Evolutionary conservation across 2,329 filamentous ascomycete genomes (phyloP).

Genomic region (Alternaria postmessia): DNA sequence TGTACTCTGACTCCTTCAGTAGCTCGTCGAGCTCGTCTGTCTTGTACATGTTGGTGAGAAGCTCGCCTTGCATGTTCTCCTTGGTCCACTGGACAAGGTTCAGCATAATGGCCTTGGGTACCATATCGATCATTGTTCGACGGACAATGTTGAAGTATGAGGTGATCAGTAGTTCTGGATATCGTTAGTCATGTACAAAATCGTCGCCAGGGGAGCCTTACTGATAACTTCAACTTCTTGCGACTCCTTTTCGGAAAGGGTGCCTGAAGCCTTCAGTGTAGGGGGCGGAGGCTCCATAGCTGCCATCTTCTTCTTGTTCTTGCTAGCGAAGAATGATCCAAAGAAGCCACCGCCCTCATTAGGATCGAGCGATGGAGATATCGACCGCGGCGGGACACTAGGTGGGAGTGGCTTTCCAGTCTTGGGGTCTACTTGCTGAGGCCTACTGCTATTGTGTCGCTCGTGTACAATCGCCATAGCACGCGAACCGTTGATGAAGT

Average conservation of each 20-base stretch:
- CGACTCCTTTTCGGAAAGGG: slow-evolving; percentile 89
- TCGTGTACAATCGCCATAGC: slow-evolving; percentile 99
- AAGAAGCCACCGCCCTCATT: slow-evolving; percentile 82
- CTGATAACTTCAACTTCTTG: slow-evolving; percentile 99
- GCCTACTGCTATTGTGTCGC: slow-evolving; percentile 80
- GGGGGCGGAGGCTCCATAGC: slow-evolving; percentile 97
- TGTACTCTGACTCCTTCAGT: slow-evolving; percentile 98
- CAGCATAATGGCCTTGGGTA: slow-evolving; percentile 98
- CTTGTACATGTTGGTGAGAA: slow-evolving; percentile 97
- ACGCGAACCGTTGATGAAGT: slow-evolving; percentile 95
- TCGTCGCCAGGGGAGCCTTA: slow-evolving; percentile 56
- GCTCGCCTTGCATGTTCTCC: slow-evolving; percentile 97
- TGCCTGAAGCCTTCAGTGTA: slow-evolving; percentile 92
- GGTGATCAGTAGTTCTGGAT: slow-evolving; percentile 84
- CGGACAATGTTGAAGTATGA: slow-evolving; percentile 99
- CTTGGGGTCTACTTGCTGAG: slow-evolving; percentile 96
- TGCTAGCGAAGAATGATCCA: slow-evolving; percentile 96
- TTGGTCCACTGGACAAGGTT: slow-evolving; percentile 95
- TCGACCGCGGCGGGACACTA: slow-evolving; percentile 72
- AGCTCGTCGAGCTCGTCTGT: slow-evolving; percentile 89
- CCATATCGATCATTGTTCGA: slow-evolving; percentile 99
- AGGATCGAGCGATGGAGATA: slow-evolving; percentile 75
- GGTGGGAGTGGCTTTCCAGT: slow-evolving; percentile 90
- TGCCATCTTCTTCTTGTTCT: slow-evolving; percentile 99
- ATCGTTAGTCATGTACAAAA: slow-evolving; percentile 25